Evolutionary conservation across 257 asterid species (phyloP).

Genomic region (Solanum rostratum): DNA sequence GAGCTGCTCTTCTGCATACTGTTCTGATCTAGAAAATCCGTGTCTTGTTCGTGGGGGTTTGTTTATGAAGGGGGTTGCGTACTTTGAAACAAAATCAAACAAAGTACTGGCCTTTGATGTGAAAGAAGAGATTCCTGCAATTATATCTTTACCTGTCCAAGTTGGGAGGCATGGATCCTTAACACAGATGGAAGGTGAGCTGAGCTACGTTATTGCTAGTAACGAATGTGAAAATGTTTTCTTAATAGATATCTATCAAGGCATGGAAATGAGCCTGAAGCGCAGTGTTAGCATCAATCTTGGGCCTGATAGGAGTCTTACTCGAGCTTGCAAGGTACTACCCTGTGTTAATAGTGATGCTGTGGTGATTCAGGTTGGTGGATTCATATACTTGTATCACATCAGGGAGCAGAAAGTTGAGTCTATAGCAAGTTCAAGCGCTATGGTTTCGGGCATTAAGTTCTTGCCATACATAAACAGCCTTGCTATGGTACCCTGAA

Average conservation of each 20-base stretch:
- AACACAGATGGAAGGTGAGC: conserved; percentile 28
- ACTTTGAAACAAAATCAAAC: conserved; percentile 16
- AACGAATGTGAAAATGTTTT: neutral
- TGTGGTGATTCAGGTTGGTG: conserved; percentile 17
- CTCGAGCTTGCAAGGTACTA: conserved; percentile 10
- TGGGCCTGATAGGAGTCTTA: neutral
- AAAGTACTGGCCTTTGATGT: conserved; percentile 26
- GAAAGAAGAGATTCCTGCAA: conserved; percentile 4
- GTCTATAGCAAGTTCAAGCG: neutral
- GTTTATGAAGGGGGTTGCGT: conserved; percentile 37
- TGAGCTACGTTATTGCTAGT: conserved; percentile 19
- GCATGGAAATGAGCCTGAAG: conserved; percentile 20
- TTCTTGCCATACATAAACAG: conserved; percentile 38
- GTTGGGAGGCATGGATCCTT: conserved; percentile 13
- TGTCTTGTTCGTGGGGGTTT: conserved; percentile 6
- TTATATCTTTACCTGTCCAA: conserved; percentile 11
- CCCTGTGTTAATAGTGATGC: conserved; percentile 18
- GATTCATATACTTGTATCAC: conserved; percentile 3
- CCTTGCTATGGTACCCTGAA: conserved; percentile 15
- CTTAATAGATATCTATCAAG: conserved; percentile 18
- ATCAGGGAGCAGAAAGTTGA: conserved; percentile 6
- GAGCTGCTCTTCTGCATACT: conserved; percentile 1
- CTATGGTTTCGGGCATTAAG: neutral
- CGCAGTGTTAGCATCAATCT: neutral
- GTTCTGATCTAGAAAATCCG: conserved; percentile 5